Evolutionary conservation across 345 rosid species (phyloP).

Genomic region (Linum trigynum): DNA sequence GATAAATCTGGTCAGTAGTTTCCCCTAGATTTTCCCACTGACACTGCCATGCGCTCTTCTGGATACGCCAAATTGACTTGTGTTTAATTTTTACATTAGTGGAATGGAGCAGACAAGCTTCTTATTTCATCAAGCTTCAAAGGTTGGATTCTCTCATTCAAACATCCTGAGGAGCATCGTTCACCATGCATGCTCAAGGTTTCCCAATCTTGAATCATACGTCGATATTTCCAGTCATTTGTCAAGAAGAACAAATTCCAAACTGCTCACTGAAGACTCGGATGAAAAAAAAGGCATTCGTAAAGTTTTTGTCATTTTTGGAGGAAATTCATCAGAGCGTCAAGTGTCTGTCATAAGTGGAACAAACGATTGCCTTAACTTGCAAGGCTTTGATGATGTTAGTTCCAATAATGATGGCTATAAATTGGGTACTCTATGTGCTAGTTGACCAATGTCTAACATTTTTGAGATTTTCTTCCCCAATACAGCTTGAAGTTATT

Average conservation of each 20-base stretch:
- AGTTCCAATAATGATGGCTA: conserved; percentile 23
- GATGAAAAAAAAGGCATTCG: conserved; percentile 23
- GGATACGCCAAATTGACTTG: conserved; percentile 1
- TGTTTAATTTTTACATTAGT: conserved; percentile 57
- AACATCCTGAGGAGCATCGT: conserved; percentile 71
- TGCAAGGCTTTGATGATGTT: conserved; percentile 75
- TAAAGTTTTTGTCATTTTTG: conserved; percentile 75
- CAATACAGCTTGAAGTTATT: conserved; percentile 65
- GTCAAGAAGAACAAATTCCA: conserved; percentile 24
- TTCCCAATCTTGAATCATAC: conserved; percentile 47
- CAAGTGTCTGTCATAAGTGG: conserved; percentile 98
- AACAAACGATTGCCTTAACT: conserved; percentile 88
- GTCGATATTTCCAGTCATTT: conserved; percentile 31
- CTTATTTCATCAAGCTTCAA: conserved; percentile 93
- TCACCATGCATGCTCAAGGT: conserved; percentile 66
- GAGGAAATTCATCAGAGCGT: conserved; percentile 92
- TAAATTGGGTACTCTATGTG: conserved; percentile 6
- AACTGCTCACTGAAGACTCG: conserved; percentile 19
- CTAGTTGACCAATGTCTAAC: conserved; percentile 11
- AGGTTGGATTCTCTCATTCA: conserved; percentile 98
- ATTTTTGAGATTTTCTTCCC: conserved; percentile 21
- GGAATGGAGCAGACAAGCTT: conserved; percentile 99
- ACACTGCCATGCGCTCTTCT: conserved; percentile 2
- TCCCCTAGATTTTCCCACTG: not conserved
- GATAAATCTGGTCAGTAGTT: conserved; percentile 69